Evolutionary conservation across 805 yeast species (phyloP).

Genomic region (Isabelozyma pseudorhagii): DNA sequence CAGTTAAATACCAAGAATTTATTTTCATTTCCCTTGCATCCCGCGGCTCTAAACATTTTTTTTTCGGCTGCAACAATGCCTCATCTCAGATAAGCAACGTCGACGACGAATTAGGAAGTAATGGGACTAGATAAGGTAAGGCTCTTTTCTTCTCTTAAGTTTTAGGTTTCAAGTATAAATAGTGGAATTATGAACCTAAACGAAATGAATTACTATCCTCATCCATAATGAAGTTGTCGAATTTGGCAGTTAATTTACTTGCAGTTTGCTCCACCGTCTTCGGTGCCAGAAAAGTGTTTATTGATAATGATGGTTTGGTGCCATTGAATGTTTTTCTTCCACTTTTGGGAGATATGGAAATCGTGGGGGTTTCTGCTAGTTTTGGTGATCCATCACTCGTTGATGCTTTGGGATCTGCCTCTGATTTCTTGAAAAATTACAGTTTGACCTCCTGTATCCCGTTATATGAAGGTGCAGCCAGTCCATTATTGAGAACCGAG

Average conservation of each 20-base stretch:
- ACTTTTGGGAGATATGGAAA: conserved; percentile 34
- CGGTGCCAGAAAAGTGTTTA: conserved; percentile 28
- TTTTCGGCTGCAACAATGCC: too few species aligned
- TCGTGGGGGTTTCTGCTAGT: conserved; percentile 37
- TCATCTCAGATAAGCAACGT: neutral
- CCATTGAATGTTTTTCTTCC: conserved; percentile 36
- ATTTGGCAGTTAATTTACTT: neutral
- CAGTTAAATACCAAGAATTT: too few species aligned
- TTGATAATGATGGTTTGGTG: conserved; percentile 42
- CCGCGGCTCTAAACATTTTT: too few species aligned
- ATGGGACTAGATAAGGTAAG: too few species aligned
- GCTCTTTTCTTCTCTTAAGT: too few species aligned
- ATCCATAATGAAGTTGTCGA: neutral
- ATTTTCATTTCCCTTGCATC: neutral
- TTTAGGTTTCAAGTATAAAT: too few species aligned
- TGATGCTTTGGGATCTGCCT: conserved; percentile 35
- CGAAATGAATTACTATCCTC: neutral
- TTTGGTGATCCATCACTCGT: conserved; percentile 39
- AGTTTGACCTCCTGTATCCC: conserved; percentile 35
- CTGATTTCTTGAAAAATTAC: conserved; percentile 23
- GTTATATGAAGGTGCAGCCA: conserved; percentile 33
- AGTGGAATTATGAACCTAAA: too few species aligned
- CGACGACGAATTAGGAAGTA: neutral
- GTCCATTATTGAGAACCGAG: conserved; percentile 35
- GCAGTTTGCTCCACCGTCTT: neutral